phyloP scores from a whole-genome alignment of 306 rosid species.

The Trifolium fragiferum region DNA sequence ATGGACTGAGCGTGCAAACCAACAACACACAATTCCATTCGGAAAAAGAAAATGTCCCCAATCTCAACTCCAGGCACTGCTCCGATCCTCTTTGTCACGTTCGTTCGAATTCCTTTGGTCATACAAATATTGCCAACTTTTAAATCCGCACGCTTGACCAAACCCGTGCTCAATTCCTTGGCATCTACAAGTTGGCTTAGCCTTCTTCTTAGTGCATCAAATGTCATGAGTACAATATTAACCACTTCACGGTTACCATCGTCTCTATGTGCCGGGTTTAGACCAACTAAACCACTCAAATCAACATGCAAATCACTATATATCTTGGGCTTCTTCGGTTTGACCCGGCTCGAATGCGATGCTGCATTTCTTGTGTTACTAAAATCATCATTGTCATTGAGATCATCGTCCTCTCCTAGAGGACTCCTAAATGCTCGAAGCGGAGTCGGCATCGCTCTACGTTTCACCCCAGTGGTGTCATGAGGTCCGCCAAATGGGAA shows the following conservation, averaged over 20 bases:
- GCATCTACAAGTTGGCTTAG: slow-evolving; percentile 67
- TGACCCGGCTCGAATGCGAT: background rate
- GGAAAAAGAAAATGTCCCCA: slow-evolving; percentile 75
- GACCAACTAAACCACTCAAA: slow-evolving; percentile 42
- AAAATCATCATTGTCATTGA: slow-evolving; percentile 27
- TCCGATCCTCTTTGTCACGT: slow-evolving; percentile 65
- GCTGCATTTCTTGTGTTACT: slow-evolving; percentile 22
- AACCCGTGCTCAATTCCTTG: slow-evolving; percentile 50
- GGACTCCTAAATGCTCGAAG: slow-evolving; percentile 38
- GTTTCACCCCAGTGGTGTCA: slow-evolving; percentile 11
- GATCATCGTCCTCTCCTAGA: slow-evolving; percentile 39
- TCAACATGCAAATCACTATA: slow-evolving; percentile 1
- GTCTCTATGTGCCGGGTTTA: slow-evolving; percentile 39
- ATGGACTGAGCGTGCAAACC: slow-evolving; percentile 73
- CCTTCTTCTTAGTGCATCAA: slow-evolving; percentile 66
- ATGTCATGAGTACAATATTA: slow-evolving; percentile 51
- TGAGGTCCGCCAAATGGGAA: slow-evolving; percentile 61
- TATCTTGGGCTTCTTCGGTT: slow-evolving; percentile 46
- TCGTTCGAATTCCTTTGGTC: slow-evolving; percentile 66
- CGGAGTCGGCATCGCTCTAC: slow-evolving; percentile 42
- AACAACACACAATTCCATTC: slow-evolving; percentile 63
- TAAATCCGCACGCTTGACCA: slow-evolving; percentile 60
- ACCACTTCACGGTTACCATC: slow-evolving; percentile 65
- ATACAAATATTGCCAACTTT: slow-evolving; percentile 60
- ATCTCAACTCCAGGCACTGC: slow-evolving; percentile 67